Conservation (phyloP, 805 yeast genomes). For the Maudiozyma barnettii region DNA sequence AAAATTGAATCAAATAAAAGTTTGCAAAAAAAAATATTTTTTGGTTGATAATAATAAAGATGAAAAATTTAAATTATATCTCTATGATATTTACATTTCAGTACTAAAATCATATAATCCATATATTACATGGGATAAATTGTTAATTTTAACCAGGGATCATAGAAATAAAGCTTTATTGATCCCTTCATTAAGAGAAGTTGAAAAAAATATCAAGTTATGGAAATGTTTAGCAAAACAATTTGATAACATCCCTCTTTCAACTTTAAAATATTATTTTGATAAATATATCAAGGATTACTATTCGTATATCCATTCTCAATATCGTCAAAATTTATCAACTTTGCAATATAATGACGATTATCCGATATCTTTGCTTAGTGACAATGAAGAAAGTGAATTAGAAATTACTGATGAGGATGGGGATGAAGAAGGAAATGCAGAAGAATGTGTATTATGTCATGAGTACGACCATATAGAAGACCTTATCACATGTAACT, state of each 20-base stretch:
- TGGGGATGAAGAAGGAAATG: constrained; percentile 29
- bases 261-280: constrained; percentile 18
- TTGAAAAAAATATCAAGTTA: constrained; percentile 10
- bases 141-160: background rate
- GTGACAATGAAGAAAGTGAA: constrained; percentile 10
- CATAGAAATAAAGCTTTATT: background rate
- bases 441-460: constrained; percentile 39
- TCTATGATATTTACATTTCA: constrained; percentile 34
- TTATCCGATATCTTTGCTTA: constrained; percentile 28
- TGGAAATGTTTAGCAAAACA: constrained; percentile 22
- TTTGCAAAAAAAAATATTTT: background rate
- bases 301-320: constrained; percentile 26
- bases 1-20: constrained; percentile 3
- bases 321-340: constrained; percentile 6
- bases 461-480: constrained; percentile 36
- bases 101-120: constrained; percentile 18
- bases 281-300: constrained; percentile 22
- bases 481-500: constrained; percentile 54
- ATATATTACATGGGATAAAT: background rate
- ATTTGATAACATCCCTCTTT: constrained; percentile 1
- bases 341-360: constrained; percentile 9
- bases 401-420: constrained; percentile 15
- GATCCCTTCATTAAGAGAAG: background rate
- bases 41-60: background rate
- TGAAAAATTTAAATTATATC: constrained; percentile 13